phyloP scores from a whole-genome alignment of 2,329 filamentous ascomycete species.

The Diaporthe amygdali region DNA sequence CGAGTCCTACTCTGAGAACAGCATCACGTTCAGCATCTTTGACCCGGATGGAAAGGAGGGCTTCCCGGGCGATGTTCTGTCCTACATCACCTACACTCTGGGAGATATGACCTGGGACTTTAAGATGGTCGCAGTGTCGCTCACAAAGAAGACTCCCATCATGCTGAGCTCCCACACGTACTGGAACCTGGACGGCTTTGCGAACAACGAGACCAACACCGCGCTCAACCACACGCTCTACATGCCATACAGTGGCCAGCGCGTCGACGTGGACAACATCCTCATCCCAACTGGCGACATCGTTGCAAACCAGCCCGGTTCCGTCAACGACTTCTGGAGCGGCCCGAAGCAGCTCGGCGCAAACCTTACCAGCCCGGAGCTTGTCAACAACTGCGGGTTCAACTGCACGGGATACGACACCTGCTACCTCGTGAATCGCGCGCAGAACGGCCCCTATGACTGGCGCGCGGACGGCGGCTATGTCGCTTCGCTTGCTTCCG shows the following conservation, averaged over 20 bases:
- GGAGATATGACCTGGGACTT: slow-evolving; percentile 72
- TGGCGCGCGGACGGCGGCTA: slow-evolving; percentile 64
- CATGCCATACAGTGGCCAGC: slow-evolving; percentile 74
- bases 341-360: slow-evolving; percentile 79
- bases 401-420: slow-evolving; percentile 84
- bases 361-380: slow-evolving; percentile 65
- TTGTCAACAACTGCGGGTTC: slow-evolving; percentile 77
- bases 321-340: slow-evolving; percentile 84
- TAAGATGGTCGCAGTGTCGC: slow-evolving; percentile 73
- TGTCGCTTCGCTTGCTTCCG: slow-evolving; percentile 71
- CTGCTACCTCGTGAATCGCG: slow-evolving; percentile 72
- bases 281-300: slow-evolving; percentile 80
- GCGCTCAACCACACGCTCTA: slow-evolving; percentile 75
- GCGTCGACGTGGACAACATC: slow-evolving; percentile 72
- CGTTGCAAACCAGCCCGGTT: slow-evolving; percentile 67
- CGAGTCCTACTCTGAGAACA: slow-evolving; percentile 67
- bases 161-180: slow-evolving; percentile 79
- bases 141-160: slow-evolving; percentile 79
- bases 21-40: slow-evolving; percentile 77
- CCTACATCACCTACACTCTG: slow-evolving; percentile 76
- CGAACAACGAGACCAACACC: slow-evolving; percentile 70
- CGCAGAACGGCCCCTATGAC: slow-evolving; percentile 60
- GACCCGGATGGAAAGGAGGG: slow-evolving; percentile 77
- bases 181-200: slow-evolving; percentile 84
- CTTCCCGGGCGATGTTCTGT: slow-evolving; percentile 79